Conservation (phyloP, 768 basidiomycete species). For the Lentinula sp. region DNA sequence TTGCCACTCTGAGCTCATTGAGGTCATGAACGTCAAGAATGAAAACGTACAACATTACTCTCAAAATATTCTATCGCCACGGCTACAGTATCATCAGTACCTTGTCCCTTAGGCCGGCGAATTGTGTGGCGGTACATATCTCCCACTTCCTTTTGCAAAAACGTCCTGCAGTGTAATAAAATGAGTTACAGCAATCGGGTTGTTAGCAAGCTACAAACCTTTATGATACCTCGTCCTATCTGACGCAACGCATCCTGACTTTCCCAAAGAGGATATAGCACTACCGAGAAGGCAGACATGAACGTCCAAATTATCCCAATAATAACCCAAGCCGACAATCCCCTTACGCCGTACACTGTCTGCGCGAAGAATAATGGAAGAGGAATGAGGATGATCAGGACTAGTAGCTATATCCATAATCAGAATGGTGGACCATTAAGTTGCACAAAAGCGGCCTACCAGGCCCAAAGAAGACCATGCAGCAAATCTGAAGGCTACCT, state of each 20-base stretch:
- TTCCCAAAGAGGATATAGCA: constrained; percentile 85
- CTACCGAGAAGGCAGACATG: constrained; percentile 65
- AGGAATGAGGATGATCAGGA: constrained; percentile 73
- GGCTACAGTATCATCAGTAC: background rate
- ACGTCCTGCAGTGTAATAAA: background rate
- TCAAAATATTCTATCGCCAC: background rate
- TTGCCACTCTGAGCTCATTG: background rate
- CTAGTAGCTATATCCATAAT: constrained; percentile 33
- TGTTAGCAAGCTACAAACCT: constrained; percentile 31
- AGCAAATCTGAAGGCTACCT: constrained; percentile 78
- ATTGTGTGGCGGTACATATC: constrained; percentile 9
- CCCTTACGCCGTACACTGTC: constrained; percentile 58
- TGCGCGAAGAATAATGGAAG: constrained; percentile 82
- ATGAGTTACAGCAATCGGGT: background rate
- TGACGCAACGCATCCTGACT: constrained; percentile 58
- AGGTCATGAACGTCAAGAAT: background rate
- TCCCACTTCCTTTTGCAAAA: background rate
- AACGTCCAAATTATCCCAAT: constrained; percentile 85
- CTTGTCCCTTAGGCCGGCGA: background rate
- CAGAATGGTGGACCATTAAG: constrained; percentile 1
- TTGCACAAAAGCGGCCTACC: constrained; percentile 26
- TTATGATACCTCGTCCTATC: constrained; percentile 58
- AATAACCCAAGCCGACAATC: constrained; percentile 74
- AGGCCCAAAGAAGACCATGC: constrained; percentile 64
- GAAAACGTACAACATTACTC: background rate